Evolutionary conservation across 2,329 filamentous ascomycete genomes (phyloP), one percentile per base, ranked within the genome.

Genomic region (Ophiostoma ips): DNA sequence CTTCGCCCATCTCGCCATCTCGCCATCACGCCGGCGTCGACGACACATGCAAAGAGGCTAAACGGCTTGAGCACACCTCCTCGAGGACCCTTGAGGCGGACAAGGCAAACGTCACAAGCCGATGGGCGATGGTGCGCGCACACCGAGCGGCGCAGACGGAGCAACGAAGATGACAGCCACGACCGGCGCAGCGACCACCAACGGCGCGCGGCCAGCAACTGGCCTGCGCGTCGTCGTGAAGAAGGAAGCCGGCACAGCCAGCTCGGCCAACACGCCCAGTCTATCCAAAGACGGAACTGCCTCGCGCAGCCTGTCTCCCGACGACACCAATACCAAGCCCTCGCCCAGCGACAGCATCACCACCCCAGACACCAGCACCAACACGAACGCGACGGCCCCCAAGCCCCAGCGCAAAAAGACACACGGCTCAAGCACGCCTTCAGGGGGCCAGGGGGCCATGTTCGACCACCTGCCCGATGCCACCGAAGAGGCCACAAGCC

Each of bases 381-480:
- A 71, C 50, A 68, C 68, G 33, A 61, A 58, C 19, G 79, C 84
- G 60, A 40, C 34, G 75, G 46, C 78, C 37, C 77, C 83, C 43
- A 92, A 86, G 66, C 69, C 84, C 52, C 75, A 81, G 57, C 83
- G 87, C 59, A 87, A 84, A 16, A 43, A 43, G 21, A 31, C 21
- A 16, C 16, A 24, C 15, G 40, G 40, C 24, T n/a, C 40, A 30
- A 43, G 28, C 40, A 43, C 40, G 15, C 40, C 40, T 15, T 28
- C 38, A n/a, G 12, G 38, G 16, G 41, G 24, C 28, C 31, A 33
- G 7, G 50, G 44, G 8, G 43, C 45, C 5, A 70, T 95, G 11
- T 95, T 84, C 64, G 66, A 73, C 59, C 74, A 94, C 64, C 70
- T 90, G 30, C 82, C 85, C 36, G 83, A 95, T 65, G 81, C 79